Evolutionary conservation across 345 rosid genomes (phyloP), one percentile per base, ranked within the genome.

Genomic region (Reutealis trisperma): DNA sequence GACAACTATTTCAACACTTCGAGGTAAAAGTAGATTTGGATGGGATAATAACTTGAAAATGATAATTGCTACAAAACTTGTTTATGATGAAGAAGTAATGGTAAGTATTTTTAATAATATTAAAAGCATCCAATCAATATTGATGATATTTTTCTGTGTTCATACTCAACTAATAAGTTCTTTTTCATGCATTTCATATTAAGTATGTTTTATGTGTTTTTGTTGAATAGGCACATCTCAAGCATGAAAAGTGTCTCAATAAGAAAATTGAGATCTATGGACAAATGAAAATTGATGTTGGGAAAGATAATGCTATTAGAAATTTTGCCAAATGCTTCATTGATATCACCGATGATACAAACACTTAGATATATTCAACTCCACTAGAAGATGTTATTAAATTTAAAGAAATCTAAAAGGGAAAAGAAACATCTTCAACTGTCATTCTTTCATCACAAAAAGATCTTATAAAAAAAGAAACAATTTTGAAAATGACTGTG

Each of bases 301-400:
- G 52, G 47, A 44, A 44, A 44, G 10, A 44, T 3, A 19, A n/a
- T 58, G 30, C 12, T 18, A 19, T 11, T n/a, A 7, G 5, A 19
- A 10, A 25, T 12, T 62, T 51, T 51, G 9, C 55, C 18, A 11
- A 51, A 78, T 85, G 27, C 74, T 83, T 62, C 77, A 41, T 66
- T 55, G 22, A 60, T 70, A n/a, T 25, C 4, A 0, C 13, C 13
- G 0, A 2, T 51, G 18, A 55, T 55, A 19, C 8, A 2, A 55
- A 19, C 44, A 24, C 47, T 55, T 7, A 55, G 59, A 22, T 15
- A 19, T 22, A 42, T 54, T 34, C 60, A 57, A 11, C 18, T 62
- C 16, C 58, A 5, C 57, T 2, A 19, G 54, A 37, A 2, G 22
- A 55, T 55, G 59, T 12, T 15, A 5, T 55, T 19, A 22, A 55